Evolutionary conservation across 1,284 basidiomycete species (phyloP).

Genomic region (Microbotryomycetes sp.): DNA sequence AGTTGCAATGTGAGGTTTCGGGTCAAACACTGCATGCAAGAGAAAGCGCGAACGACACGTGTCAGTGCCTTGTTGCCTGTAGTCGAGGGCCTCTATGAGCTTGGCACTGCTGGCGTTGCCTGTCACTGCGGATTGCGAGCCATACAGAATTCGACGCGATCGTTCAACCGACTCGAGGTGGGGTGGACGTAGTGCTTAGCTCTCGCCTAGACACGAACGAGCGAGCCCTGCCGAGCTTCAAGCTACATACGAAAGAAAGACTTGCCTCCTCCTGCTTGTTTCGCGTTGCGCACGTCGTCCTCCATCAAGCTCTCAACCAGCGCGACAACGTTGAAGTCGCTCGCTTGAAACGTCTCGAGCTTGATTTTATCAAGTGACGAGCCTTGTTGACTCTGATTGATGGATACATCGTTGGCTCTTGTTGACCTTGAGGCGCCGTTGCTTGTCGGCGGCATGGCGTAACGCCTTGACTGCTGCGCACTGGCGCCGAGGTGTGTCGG

Average conservation of each 20-base stretch:
- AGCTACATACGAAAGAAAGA: not conserved
- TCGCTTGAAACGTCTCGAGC: conserved; percentile 32
- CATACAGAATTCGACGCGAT: not conserved
- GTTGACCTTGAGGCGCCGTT: not conserved
- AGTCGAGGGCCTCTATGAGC: too few species aligned
- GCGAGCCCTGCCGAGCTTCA: too few species aligned
- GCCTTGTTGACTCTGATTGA: not conserved
- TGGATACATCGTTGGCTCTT: not conserved
- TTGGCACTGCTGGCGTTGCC: too few species aligned
- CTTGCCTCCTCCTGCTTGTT: conserved; percentile 22
- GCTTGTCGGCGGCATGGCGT: not conserved
- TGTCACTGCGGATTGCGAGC: too few species aligned
- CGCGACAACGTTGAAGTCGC: conserved; percentile 31
- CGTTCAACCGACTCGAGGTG: not conserved
- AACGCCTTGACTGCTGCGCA: not conserved
- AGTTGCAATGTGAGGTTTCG: conserved; percentile 82
- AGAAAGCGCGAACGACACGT: not conserved
- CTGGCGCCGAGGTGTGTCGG: not conserved
- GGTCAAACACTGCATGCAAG: conserved; percentile 75
- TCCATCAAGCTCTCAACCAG: conserved; percentile 35
- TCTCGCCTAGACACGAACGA: not conserved
- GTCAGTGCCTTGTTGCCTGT: not conserved
- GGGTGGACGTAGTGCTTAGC: not conserved
- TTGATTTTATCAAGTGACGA: too few species aligned
- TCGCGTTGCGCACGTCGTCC: conserved; percentile 21